These are phyloP conservation scores for Hygrophorus pudorinus DNA, from an alignment of 768 basidiomycete species.

Conservation along the genomic window DNA sequence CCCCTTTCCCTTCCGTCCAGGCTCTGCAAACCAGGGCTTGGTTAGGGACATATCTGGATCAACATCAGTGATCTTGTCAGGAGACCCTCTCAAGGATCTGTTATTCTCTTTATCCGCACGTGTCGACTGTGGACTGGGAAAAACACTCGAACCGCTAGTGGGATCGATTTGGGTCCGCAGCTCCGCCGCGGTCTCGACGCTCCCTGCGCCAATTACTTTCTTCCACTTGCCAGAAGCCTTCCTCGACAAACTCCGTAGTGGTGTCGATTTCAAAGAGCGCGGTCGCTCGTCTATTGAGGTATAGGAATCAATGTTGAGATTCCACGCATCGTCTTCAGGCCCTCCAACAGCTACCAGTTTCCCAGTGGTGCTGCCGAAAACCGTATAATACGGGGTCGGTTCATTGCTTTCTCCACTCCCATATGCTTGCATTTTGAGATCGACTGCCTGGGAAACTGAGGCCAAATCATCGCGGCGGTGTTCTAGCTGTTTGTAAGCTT, in stretches of 20 bases:
- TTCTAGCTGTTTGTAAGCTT: conserved; percentile 39
- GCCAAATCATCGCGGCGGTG: conserved; percentile 2
- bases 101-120: too few relatives aligned
- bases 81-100: too few relatives aligned
- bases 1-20: background rate
- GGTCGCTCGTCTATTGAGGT: conserved; percentile 1
- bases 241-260: conserved; percentile 18
- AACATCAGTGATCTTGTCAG: too few relatives aligned
- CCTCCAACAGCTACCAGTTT: conserved; percentile 34
- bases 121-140: too few relatives aligned
- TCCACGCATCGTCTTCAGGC: conserved; percentile 27
- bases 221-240: conserved; percentile 27
- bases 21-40: background rate
- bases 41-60: too few relatives aligned
- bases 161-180: background rate
- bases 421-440: conserved; percentile 9
- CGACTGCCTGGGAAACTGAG: conserved; percentile 4
- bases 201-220: conserved; percentile 6
- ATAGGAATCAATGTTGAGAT: conserved; percentile 10
- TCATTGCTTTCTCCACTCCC: conserved; percentile 14
- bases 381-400: conserved; percentile 36
- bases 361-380: conserved; percentile 39
- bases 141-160: background rate
- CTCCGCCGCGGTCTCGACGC: conserved; percentile 2
- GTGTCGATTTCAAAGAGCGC: conserved; percentile 9